Base-by-base conservation (phyloP, 2,329 filamentous ascomycete species). In the Hymenoscyphus albidus region DNA sequence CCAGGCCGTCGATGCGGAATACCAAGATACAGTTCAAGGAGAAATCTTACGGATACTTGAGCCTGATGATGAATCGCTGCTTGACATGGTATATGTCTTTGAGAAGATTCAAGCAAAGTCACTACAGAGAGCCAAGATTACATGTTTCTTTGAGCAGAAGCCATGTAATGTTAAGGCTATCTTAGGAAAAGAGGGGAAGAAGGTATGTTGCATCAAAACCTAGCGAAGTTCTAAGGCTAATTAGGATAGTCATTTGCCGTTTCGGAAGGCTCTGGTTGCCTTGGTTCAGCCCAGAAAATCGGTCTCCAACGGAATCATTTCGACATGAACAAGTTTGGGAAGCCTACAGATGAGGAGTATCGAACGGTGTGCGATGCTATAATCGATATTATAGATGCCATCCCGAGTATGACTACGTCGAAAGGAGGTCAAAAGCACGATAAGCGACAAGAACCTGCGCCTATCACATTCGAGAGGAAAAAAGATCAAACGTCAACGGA, bases 291-390 rank as follows among this genome's bases (percentile, higher is more conserved):
- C n/a, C 9, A 48, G 42, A 48, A 48, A 48, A 48, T 48, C 7
- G 42, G 42, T 48, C 42, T 48, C n/a, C 16, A 48, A 48, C n/a
- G n/a, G 42, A 48, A 48, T 48, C n/a, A 48, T 48, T 48, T 48
- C 42, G n/a, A 48, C n/a, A 48, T 48, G 5, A 48, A 48, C n/a
- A 48, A 48, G 2, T 48, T 48, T 48, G 9, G 42, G n/a, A 48
- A 48, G 42, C 42, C n/a, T 48, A 48, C n/a, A 48, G n/a, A 48
- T 48, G 9, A 48, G 42, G n/a, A 48, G 42, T 48, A 48, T 48
- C n/a, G 1, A 22, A 48, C 42, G 4, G 42, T 48, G 2, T 48
- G n/a, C 2, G n/a, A 48, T 48, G n/a, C 42, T 48, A 48, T 48
- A 48, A 48, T 10, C 2, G n/a, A 2, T 48, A 48, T 48, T 18